These are phyloP conservation scores for Russula sp. DNA, from an alignment of 768 basidiomycete genomes.

Conservation along the genomic window DNA sequence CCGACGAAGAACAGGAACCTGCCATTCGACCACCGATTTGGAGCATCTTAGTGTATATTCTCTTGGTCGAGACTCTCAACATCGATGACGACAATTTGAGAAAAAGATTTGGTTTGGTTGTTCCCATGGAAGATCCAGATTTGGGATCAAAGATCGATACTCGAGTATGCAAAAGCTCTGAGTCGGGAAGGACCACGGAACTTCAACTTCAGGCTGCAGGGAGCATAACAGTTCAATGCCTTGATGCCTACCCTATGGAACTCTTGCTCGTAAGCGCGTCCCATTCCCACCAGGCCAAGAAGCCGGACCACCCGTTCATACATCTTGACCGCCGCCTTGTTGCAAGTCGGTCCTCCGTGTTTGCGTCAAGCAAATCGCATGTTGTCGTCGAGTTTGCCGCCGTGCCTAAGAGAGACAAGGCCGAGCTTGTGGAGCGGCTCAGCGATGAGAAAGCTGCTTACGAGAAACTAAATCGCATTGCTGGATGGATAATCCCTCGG, in stretches of 20 bases:
- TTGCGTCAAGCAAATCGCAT: slow-evolving; percentile 1
- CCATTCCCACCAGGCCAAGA: not conserved
- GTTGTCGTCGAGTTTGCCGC: slow-evolving; percentile 2
- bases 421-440: not conserved
- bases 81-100: not conserved
- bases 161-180: no score
- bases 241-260: not conserved
- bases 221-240: not conserved
- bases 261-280: not conserved
- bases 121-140: not conserved
- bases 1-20: not conserved
- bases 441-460: no score
- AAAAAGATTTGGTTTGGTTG: not conserved
- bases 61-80: not conserved
- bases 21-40: not conserved
- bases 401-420: not conserved
- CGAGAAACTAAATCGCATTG: no score
- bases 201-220: not conserved
- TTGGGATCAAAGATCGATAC: no score
- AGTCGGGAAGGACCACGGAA: no score
- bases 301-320: not conserved
- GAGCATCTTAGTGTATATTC: no score
- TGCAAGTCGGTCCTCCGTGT: not conserved
- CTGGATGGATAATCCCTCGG: no score
- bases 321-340: not conserved